Percentiles rank a stretch among this genome's conserved stretches.
Conservation (phyloP, 495 filamentous ascomycete genomes). For the Collariella sp. region DNA sequence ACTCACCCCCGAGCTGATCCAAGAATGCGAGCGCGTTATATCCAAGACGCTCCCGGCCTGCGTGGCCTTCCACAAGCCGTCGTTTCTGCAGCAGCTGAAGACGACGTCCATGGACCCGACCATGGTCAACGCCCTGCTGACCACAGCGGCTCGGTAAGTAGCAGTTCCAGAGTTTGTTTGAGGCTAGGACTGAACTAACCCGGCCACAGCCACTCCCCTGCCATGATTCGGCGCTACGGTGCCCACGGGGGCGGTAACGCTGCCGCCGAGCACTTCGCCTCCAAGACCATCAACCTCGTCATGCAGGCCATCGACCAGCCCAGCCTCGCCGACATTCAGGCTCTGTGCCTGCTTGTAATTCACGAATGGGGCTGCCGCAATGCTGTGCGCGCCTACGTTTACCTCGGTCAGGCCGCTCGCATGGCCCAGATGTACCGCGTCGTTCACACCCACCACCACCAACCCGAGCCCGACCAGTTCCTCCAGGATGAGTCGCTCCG, state of each 20-base stretch:
- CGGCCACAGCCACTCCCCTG: constrained; percentile 35
- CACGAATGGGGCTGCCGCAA: constrained; percentile 47
- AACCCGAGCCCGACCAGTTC: constrained; percentile 41
- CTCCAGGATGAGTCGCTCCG: constrained; percentile 45
- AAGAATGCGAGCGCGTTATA: constrained; percentile 44
- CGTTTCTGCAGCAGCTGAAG: constrained; percentile 43
- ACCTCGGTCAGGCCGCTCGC: constrained; percentile 42
- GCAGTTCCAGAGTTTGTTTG: background rate
- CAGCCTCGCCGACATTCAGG: constrained; percentile 44
- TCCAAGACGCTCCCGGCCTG: constrained; percentile 43
- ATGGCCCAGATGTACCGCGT: constrained; percentile 47
- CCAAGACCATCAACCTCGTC: constrained; percentile 39
- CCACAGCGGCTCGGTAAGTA: constrained; percentile 41
- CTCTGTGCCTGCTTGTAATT: constrained; percentile 42
- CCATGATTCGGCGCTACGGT: constrained; percentile 43
- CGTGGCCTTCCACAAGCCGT: constrained; percentile 46
- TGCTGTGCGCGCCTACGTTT: constrained; percentile 45
- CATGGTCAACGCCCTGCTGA: constrained; percentile 42
- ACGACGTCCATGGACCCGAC: constrained; percentile 36
- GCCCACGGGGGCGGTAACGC: constrained; percentile 35
- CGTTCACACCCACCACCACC: constrained; percentile 36
- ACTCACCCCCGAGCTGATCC: constrained; percentile 40
- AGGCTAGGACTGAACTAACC: constrained; percentile 1
- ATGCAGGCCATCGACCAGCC: constrained; percentile 41
- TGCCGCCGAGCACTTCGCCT: constrained; percentile 42